These are phyloP conservation scores for Saccharomyces hybrid DNA, from an alignment of 1,139 yeast species.

Conservation along the genomic window DNA sequence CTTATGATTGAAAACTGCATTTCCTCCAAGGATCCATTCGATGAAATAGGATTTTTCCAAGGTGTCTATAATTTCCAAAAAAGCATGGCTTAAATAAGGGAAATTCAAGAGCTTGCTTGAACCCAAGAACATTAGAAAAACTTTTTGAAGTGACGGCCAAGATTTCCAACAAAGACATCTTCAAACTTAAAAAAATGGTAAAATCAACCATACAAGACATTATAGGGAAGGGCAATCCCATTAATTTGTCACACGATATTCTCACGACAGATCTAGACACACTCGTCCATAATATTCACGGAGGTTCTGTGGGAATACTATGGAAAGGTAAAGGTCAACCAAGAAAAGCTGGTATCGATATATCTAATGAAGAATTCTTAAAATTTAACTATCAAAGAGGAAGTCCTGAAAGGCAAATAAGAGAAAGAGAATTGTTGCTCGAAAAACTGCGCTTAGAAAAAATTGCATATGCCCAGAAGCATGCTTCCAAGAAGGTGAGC, in stretches of 20 bases:
- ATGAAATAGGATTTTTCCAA: conserved; percentile 55
- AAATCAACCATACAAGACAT: conserved; percentile 71
- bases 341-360: conserved; percentile 35
- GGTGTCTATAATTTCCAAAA: conserved; percentile 62
- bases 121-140: conserved; percentile 53
- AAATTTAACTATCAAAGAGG: conserved; percentile 29
- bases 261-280: conserved; percentile 45
- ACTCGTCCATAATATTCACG: conserved; percentile 36
- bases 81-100: conserved; percentile 39
- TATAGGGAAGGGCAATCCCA: conserved; percentile 35
- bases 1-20: conserved; percentile 67
- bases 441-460: conserved; percentile 9
- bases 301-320: conserved; percentile 41
- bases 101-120: conserved; percentile 51
- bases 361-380: conserved; percentile 20
- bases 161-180: conserved; percentile 42
- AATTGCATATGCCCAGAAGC: conserved; percentile 2
- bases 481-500: not conserved
- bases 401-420: conserved; percentile 27
- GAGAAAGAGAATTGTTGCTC: conserved; percentile 17
- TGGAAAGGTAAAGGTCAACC: conserved; percentile 43
- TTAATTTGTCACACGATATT: conserved; percentile 39
- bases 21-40: conserved; percentile 83
- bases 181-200: conserved; percentile 59
- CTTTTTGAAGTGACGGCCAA: conserved; percentile 55